Conservation (phyloP, 2,329 filamentous ascomycete genomes). For the Penicillium sp. region DNA sequence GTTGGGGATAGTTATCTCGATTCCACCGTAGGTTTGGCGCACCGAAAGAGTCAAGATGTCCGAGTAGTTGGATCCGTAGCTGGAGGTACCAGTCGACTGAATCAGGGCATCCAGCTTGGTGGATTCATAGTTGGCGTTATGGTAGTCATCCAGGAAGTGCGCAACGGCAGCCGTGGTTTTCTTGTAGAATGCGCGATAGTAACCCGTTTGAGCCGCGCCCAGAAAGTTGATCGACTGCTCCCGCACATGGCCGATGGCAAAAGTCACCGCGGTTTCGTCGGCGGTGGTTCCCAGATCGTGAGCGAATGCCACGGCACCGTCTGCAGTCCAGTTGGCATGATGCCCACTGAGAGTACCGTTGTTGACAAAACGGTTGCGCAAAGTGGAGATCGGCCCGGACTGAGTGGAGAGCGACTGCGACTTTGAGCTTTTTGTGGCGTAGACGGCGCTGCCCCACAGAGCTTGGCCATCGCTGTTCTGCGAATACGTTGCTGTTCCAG, state of each 20-base stretch:
- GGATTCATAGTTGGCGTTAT: conserved; percentile 30
- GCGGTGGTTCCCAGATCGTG: conserved; percentile 33
- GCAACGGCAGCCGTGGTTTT: conserved; percentile 28
- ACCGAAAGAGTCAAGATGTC: conserved; percentile 37
- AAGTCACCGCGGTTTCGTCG: conserved; percentile 28
- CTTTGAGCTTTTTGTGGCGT: conserved; percentile 24
- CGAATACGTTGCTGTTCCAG: conserved; percentile 27
- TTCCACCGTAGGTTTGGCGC: conserved; percentile 38
- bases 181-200: conserved; percentile 31
- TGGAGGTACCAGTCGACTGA: conserved; percentile 16
- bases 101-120: conserved; percentile 24
- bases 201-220: conserved; percentile 31
- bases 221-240: conserved; percentile 37
- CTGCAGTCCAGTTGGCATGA: conserved; percentile 23
- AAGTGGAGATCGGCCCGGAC: conserved; percentile 22
- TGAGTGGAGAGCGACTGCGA: conserved; percentile 21
- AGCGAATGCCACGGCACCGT: conserved; percentile 31
- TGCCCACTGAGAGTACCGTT: conserved; percentile 25
- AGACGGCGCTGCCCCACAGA: conserved; percentile 37
- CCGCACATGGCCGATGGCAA: conserved; percentile 37
- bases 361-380: conserved; percentile 29
- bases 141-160: conserved; percentile 37
- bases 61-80: conserved; percentile 32
- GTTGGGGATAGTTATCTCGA: conserved; percentile 34
- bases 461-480: conserved; percentile 32